Evolutionary conservation across 257 asterid species (phyloP).

Genomic region (Solanum etuberosum): DNA sequence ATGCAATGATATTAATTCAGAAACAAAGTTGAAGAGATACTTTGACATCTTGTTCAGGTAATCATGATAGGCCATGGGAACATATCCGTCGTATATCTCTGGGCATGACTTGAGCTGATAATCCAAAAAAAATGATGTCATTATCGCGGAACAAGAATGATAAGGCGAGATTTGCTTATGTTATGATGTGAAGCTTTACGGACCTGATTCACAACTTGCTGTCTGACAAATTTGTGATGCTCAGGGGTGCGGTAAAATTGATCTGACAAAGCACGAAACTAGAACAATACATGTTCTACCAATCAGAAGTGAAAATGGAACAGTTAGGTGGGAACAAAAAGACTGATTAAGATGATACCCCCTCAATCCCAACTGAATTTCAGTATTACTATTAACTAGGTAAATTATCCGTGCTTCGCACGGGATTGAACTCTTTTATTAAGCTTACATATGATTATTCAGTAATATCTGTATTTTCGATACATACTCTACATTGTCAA

Average conservation of each 20-base stretch:
- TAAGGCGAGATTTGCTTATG: neutral
- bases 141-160: neutral
- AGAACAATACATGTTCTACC: conserved; percentile 2
- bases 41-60: conserved; percentile 78
- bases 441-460: no score
- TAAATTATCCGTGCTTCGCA: no score
- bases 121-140: conserved; percentile 14
- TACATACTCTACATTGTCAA: no score
- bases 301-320: neutral
- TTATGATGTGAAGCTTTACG: neutral
- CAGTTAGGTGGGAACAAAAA: neutral
- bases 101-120: conserved; percentile 69
- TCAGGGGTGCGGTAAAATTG: conserved; percentile 89
- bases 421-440: no score
- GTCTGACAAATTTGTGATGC: conserved; percentile 87
- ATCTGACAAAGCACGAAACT: conserved; percentile 94
- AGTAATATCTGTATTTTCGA: no score
- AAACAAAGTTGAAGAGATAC: conserved; percentile 29
- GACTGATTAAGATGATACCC: neutral
- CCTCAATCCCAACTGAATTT: neutral
- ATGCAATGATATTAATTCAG: conserved; percentile 8
- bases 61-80: conserved; percentile 79
- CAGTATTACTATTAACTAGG: neutral
- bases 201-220: conserved; percentile 89
- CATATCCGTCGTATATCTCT: conserved; percentile 81